Conservation (phyloP, 2,329 filamentous ascomycete genomes). For the Aspergillus nomiae region DNA sequence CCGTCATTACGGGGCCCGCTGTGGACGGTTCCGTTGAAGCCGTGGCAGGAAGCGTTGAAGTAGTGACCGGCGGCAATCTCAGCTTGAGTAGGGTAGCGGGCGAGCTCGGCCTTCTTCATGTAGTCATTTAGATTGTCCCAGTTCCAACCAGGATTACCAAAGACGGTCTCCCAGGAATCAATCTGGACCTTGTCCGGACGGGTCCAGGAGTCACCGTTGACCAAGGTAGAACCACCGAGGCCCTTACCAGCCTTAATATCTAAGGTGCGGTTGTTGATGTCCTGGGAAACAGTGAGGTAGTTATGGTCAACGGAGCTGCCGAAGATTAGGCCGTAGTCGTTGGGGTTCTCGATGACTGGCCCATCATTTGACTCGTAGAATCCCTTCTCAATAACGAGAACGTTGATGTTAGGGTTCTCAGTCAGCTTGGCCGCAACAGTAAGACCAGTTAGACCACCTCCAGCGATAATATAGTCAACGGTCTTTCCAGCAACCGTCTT, state of each 20-base stretch:
- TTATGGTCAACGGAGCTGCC: conserved; percentile 26
- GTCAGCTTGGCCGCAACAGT: conserved; percentile 25
- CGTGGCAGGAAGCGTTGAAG: conserved; percentile 28
- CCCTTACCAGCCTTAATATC: conserved; percentile 26
- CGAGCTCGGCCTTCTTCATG: conserved; percentile 45
- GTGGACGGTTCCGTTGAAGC: conserved; percentile 24
- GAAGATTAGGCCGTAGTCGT: conserved; percentile 31
- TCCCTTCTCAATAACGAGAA: conserved; percentile 32
- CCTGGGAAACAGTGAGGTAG: conserved; percentile 15
- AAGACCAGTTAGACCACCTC: conserved; percentile 33
- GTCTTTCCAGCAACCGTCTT: no score
- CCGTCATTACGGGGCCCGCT: conserved; percentile 24
- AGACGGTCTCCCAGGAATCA: conserved; percentile 32
- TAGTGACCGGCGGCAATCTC: conserved; percentile 24
- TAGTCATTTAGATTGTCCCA: conserved; percentile 51
- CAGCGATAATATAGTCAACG: conserved; percentile 34
- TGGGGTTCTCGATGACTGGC: conserved; percentile 27
- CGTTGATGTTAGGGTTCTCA: conserved; percentile 23
- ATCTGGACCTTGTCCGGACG: conserved; percentile 28
- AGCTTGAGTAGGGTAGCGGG: conserved; percentile 20
- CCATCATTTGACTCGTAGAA: conserved; percentile 30
- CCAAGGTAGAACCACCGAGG: conserved; percentile 31
- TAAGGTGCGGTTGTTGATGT: conserved; percentile 23
- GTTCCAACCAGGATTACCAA: conserved; percentile 50
- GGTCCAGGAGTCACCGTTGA: conserved; percentile 34